Evolutionary conservation across 2,329 filamentous ascomycete genomes (phyloP), one percentile per base, ranked within the genome.

Genomic region (Ophiostoma sp.): DNA sequence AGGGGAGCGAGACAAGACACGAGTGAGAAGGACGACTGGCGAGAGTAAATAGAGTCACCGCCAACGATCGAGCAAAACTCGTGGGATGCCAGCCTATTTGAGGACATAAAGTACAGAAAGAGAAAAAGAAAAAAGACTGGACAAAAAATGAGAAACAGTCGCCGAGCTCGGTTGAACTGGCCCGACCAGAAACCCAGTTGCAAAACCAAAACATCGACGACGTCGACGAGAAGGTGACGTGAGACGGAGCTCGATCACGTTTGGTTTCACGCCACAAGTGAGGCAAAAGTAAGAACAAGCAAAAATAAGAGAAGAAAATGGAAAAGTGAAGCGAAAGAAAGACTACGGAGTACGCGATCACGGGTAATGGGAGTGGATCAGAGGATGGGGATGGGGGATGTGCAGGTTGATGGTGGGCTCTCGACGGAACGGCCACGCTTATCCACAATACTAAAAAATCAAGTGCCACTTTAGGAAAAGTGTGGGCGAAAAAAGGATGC

Each of bases 101-200:
- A 36, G 17, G 17, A 61, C 1, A 36, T 7, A 36, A n/a, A 7
- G 8, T 25, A 59, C 15, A 31, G 7, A 7, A 8, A 59, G 7
- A 36, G 19, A 4, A 1, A n/a, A 31, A 17, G 12, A 8, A 59
- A 2, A 36, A 28, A 4, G 0, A n/a, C 19, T 22, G 8, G 19
- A 15, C 19, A 12, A 28, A 42, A 39, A 63, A 39, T 9, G n/a
- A 64, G 11, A 28, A 64, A 28, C 36, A 31, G 61, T 66, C 36
- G 36, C 61, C 61, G 61, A 66, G 36, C 61, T 66, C 61, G 36
- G 61, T 28, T 28, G 61, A 66, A 45, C 22, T 45, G 11, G 36
- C 36, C 36, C 36, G 61, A 66, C 61, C 36, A 45, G 33, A 64
- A 17, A 12, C 33, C 61, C 22, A 22, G n/a, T 42, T 6, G 15